Evolutionary conservation across 352 stramenopile genomes (phyloP), one percentile per base, ranked within the genome.

Genomic region (Globisporangium cystogenes): DNA sequence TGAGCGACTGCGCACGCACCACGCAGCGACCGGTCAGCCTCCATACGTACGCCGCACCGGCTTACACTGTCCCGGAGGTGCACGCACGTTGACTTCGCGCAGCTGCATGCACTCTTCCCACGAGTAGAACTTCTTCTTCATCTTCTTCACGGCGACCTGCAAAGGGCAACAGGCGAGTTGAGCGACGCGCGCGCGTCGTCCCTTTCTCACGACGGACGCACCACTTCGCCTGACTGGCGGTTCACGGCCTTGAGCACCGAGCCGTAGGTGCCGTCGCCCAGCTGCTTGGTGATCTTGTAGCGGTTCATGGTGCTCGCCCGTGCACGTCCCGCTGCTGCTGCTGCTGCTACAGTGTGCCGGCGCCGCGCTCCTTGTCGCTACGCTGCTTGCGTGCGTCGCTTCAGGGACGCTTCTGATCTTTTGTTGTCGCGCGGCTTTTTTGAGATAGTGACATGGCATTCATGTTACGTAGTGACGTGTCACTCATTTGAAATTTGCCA

Each of bases 71-170:
- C n/a, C 15, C 37, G 36, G 21, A 36, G 55, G 51, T 47, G 10
- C 29, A 77, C 79, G 50, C 70, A 95, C 82, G 51, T 98, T 97
- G 29, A 99, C 90, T 84, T 99, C 97, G 35, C 96, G 87, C 16
- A 99, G 75, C 45, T 98, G 79, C 73, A 98, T 98, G 71, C 93
- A 98, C 57, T 98, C 94, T 65, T 99, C 88, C 84, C 85, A 96
- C 50, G 79, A 97, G 67, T 95, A 96, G 70, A 98, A 98, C 58
- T 97, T 97, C 75, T 97, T 98, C 71, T 98, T 98, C 90, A 98
- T 98, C 62, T 96, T 97, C 67, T 99, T 98, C 48, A 99, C 84
- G 3, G 95, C 95, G 15, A 97, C 90, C 80, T 97, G 56, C 21
- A 1, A 46, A 7, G 27, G 10, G 27, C 27, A 8, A 36, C 15